Base-by-base conservation (phyloP, 2,329 filamentous ascomycete species). In the Diaporthe vexans region DNA sequence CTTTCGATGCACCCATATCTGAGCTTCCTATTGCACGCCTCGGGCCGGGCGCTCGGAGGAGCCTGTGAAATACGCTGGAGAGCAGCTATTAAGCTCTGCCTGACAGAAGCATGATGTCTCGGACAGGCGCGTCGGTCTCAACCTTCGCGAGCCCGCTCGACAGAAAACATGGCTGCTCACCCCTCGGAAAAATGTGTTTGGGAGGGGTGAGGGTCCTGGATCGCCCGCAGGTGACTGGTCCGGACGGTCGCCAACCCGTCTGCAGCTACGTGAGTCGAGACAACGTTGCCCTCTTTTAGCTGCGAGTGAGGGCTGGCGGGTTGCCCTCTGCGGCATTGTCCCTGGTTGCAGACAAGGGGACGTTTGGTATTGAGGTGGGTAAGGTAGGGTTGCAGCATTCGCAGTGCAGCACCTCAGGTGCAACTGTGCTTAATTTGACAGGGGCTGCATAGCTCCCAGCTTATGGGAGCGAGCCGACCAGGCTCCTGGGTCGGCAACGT, bases 261-360 rank as follows among this genome's bases (percentile, higher is more conserved):
- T 72, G 70, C 70, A 57, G 33, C 68, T 48, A 59, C 40, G 17
- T 58, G 54, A 68, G 43, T 51, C 56, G 43, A 61, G 56, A 63
- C 35, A 54, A 54, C 48, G 46, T 68, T 68, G 33, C 63, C 33
- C 63, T 54, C 40, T 35, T 9, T 43, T 65, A 48, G 63, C 33
- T 19, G 33, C 48, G 48, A 52, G 48, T 68, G 48, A 54, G 15
- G 13, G 63, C 15, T 68, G 48, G 63, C 52, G 48, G 37, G 48
- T 29, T 67, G 48, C 35, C 35, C 48, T 40, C 29, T 68, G 46
- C 46, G 21, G 21, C 29, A 9, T n/a, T 51, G 43, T 52, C 21
- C 46, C 29, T 37, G 46, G 63, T 26, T 26, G 33, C 63, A 51
- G 48, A 68, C 63, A 51, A 54, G 46, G 63, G 63, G 61, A 37